Base-by-base conservation (phyloP, 148 eudicot species). In the Fagopyrum esculentum region DNA sequence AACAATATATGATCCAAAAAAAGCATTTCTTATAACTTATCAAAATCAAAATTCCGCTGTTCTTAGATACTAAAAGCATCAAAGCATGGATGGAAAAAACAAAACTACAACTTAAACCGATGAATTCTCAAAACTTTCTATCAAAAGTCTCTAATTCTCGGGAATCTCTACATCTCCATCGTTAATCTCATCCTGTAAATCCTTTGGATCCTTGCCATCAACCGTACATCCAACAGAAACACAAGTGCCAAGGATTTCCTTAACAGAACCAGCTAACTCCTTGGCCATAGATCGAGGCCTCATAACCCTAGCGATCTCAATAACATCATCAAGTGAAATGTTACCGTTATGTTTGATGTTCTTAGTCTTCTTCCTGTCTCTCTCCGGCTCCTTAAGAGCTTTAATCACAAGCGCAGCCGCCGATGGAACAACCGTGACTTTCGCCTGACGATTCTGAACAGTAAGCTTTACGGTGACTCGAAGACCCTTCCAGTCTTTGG, bases 401-500 rank as follows among this genome's bases (percentile, higher is more conserved):
- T 91, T 91, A 81, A 91, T 91, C 52, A 91, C 97, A 0, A 89
- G 79, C 0, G 93, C 93, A 0, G 93, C 91, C 0, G 93, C 97
- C 0, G 96, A 91, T 11, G 96, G 93, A 2, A 91, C 96, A 1
- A 91, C 93, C 26, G 96, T 77, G 17, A 91, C 93, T 80, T 90
- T 88, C 5, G 96, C 96, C 73, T 90, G 92, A 45, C 96, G 92
- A 70, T 90, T 88, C 81, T 90, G 92, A 13, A 90, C 92, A 3
- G 96, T 90, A 16, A 90, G 90, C 76, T 90, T 90, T 29, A 90
- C 96, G 29, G 96, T 90, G 30, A 90, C 96, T 0, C 92, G 87
- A 15, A 90, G 85, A 19, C 96, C 96, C 86, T 90, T 90, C 92
- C 96, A 88, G 76, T 90, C 94, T 64, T 88, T 90, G 4, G 94